Evolutionary conservation across 129 eudicot genomes (phyloP), one percentile per base, ranked within the genome.

Genomic region (Mikania micrantha): DNA sequence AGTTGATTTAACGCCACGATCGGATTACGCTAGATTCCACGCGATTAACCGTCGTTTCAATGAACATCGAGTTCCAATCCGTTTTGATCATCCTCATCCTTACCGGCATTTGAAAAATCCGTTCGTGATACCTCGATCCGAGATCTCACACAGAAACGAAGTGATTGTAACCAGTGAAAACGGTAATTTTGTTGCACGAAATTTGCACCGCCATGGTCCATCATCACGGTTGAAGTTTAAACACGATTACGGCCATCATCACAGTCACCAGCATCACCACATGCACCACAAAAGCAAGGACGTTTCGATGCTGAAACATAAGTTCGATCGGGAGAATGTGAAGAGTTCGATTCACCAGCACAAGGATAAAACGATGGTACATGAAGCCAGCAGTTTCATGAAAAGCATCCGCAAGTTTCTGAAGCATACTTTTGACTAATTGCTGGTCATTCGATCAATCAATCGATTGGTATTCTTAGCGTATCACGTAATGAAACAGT

Each of bases 11-110:
- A 72, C 76, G 17, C 78, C 72, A 27, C 48, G 72, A 7, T 29
- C 60, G 8, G 78, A 74, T 27, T 53, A 39, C 13, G 78, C 78
- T 4, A 74, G 66, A 56, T 74, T 64, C 2, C 78, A 74, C 4
- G 78, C 72, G 57, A 74, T 74, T 24, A 74, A 74, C 47, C 78
- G 72, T 20, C 78, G n/a, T 58, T 74, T 28, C 44, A 56, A 73
- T 38, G 24, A 73, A 50, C 64, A 39, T 36, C 12, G n/a, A n/a
- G n/a, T n/a, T n/a, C n/a, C n/a, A n/a, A n/a, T 21, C 2, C 70
- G 60, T 35, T 62, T 49, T 21, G 53, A 0, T 2, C 77, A 72
- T 31, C 53, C 52, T 2, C 70, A 42, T 24, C 53, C 70, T 12
- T 16, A 62, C 70, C 41, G 27, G 11, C 72, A 15, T 19, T 64